These are phyloP conservation scores for Grosmannia clavigera DNA, from an alignment of 2,329 filamentous ascomycete species.

Conservation along the genomic window DNA sequence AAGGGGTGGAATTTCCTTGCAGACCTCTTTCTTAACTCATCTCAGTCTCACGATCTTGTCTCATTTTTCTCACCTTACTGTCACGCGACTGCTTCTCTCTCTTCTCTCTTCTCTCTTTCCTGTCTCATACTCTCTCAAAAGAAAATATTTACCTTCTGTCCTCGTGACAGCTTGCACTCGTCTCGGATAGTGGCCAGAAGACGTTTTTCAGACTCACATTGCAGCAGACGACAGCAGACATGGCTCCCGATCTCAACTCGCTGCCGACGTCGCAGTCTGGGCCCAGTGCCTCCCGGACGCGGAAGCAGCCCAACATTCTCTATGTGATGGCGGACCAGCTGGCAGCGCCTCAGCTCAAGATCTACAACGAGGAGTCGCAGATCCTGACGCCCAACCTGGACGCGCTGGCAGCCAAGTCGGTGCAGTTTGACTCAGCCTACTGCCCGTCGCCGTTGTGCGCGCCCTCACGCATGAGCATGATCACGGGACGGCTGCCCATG, in stretches of 20 bases:
- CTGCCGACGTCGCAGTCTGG: constrained; percentile 38
- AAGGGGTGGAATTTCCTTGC: not conserved
- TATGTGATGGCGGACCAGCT: constrained; percentile 98
- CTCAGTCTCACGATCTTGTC: not conserved
- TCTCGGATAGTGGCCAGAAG: constrained; percentile 2
- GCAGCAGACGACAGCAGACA: constrained; percentile 17
- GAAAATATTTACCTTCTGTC: constrained; percentile 5
- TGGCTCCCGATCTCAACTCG: constrained; percentile 67
- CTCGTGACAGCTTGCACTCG: constrained; percentile 8
- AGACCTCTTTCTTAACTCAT: not conserved
- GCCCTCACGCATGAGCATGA: constrained; percentile 87
- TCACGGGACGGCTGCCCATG: constrained; percentile 80
- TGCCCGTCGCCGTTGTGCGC: constrained; percentile 89
- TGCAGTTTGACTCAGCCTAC: constrained; percentile 89
- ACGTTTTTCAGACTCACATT: not conserved
- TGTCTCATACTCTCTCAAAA: constrained; percentile 3
- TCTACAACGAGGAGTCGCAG: constrained; percentile 77
- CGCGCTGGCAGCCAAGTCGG: constrained; percentile 64
- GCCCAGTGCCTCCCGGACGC: constrained; percentile 11
- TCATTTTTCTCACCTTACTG: not conserved
- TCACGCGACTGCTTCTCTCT: not conserved
- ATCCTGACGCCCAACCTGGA: constrained; percentile 91
- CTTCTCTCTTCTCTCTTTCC: not conserved
- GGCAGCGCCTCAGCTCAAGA: constrained; percentile 78
- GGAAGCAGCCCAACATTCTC: constrained; percentile 57